These are phyloP conservation scores for Lumnitzera littorea DNA, from an alignment of 345 rosid species.

Conservation along the genomic window DNA sequence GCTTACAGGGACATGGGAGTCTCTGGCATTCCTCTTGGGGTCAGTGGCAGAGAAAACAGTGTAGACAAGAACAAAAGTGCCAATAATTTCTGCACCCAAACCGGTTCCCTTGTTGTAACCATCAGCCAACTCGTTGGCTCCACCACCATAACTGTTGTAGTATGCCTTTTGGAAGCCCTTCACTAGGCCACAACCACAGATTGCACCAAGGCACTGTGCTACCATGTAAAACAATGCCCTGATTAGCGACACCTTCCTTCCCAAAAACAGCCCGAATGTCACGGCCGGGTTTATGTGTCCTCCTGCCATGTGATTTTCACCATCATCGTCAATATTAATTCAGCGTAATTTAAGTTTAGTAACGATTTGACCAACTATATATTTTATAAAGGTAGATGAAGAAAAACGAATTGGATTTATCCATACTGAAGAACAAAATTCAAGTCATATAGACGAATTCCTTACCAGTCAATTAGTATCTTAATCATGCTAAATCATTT, in stretches of 20 bases:
- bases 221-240: conserved; percentile 32
- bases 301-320: conserved; percentile 12
- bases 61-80: conserved; percentile 44
- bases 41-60: conserved; percentile 43
- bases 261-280: conserved; percentile 36
- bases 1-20: conserved; percentile 40
- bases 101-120: conserved; percentile 42
- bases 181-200: conserved; percentile 39
- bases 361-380: too few relatives aligned
- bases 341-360: not conserved
- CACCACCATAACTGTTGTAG: conserved; percentile 28
- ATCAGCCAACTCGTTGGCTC: conserved; percentile 21
- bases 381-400: too few relatives aligned
- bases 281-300: conserved; percentile 43
- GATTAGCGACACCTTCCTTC: conserved; percentile 37
- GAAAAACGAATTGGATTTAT: too few relatives aligned
- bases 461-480: too few relatives aligned
- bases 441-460: too few relatives aligned
- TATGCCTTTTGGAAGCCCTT: conserved; percentile 35
- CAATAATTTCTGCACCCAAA: conserved; percentile 37
- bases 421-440: too few relatives aligned
- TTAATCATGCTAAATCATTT: too few relatives aligned
- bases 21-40: conserved; percentile 40
- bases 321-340: not conserved
- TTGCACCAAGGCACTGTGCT: conserved; percentile 44